Evolutionary conservation across 2,329 filamentous ascomycete species (phyloP), one percentile per base, ranked within the genome.

Genomic region (Alternaria dauci): DNA sequence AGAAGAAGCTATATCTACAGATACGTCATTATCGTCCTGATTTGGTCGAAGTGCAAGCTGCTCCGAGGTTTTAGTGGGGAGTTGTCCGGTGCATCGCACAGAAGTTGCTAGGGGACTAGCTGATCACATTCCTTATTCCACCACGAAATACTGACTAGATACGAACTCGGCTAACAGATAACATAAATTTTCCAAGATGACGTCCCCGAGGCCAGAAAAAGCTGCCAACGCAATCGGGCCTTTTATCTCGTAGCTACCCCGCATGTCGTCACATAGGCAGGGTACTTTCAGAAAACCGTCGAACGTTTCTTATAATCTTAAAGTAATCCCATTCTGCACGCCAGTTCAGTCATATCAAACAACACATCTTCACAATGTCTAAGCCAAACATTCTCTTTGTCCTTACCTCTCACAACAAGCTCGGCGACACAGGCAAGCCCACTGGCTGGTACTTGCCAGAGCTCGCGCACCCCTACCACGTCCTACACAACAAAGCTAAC

Each of bases 371-470:
- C 55, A 63, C 11, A 36, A 63, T 65, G 56, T 63, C 55, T 14
- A 69, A 69, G 55, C 83, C 83, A 39, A 90, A 89, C 76, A 80
- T 92, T 65, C 89, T 93, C 80, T 80, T 92, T 76, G 87, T 93
- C 59, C 86, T 92, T 63, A 91, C 88, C 66, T 92, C 89, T 62
- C 83, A 86, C 75, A 76, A 78, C 65, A 77, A 80, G 62, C 77
- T 84, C 52, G 80, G 79, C 52, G 70, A 74, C 68, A 77, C 74
- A 44, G 76, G 77, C 63, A 77, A 80, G 55, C 84, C 85, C 9
- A 91, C 89, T 0, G 90, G 90, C 65, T 92, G 90, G 90, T 92
- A 87, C 73, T 80, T 92, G 16, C 77, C 78, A 2, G 78, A 76
- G 48, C 70, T 75, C 38, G 74, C 76, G 0, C 75, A 79, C 61